Evolutionary conservation across 805 yeast species (phyloP).

Genomic region (Helenozyma rhizophorensis): DNA sequence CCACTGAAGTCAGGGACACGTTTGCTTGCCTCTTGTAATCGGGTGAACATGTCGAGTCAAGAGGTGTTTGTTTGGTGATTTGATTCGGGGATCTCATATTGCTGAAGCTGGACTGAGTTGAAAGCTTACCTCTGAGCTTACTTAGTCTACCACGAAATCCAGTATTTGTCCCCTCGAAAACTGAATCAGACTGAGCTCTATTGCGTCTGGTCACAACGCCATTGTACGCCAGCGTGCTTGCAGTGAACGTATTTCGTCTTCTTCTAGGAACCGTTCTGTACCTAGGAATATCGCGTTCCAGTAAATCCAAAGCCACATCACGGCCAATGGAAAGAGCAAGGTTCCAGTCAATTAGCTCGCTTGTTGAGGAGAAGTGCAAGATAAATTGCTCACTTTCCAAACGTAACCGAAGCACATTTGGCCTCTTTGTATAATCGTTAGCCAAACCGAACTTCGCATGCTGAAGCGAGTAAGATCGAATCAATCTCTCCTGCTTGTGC

Average conservation of each 20-base stretch:
- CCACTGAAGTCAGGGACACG: too few species aligned
- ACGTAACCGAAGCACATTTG: slow-evolving; percentile 67
- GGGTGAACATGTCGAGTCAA: too few species aligned
- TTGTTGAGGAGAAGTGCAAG: slow-evolving; percentile 56
- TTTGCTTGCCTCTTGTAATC: too few species aligned
- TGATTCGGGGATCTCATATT: slow-evolving; percentile 11
- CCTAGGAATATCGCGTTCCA: slow-evolving; percentile 64
- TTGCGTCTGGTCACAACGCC: slow-evolving; percentile 7
- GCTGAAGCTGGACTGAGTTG: slow-evolving; percentile 1
- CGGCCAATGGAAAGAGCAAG: slow-evolving; percentile 67
- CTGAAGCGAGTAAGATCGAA: slow-evolving; percentile 76
- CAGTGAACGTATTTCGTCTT: slow-evolving; percentile 41
- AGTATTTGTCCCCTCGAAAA: slow-evolving; percentile 4
- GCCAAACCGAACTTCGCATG: slow-evolving; percentile 84
- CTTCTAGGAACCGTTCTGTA: slow-evolving; percentile 81
- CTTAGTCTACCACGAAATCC: slow-evolving; percentile 5
- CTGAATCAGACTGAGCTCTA: slow-evolving; percentile 12
- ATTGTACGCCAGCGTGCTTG: slow-evolving; percentile 5
- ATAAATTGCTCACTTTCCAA: slow-evolving; percentile 81
- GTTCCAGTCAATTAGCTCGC: slow-evolving; percentile 76
- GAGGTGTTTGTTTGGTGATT: background rate
- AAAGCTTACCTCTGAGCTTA: slow-evolving; percentile 6
- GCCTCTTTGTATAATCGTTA: slow-evolving; percentile 69
- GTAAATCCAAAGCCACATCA: slow-evolving; percentile 74
- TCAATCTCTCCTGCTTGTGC: slow-evolving; percentile 18